Evolutionary conservation across 768 basidiomycete genomes (phyloP).

Genomic region (Epithele typhae): DNA sequence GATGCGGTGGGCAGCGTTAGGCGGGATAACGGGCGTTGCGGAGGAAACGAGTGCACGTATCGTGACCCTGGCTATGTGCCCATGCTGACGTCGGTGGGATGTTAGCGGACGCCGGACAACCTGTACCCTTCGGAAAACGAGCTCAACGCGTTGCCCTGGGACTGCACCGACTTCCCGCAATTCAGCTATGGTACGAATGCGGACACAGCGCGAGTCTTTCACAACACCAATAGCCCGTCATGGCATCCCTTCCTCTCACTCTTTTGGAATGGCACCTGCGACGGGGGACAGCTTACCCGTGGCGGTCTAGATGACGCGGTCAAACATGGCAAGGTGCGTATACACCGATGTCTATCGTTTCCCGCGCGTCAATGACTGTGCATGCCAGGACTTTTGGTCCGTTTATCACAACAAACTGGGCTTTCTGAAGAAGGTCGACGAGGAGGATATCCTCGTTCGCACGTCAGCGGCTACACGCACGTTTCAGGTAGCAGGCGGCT

Average conservation of each 20-base stretch:
- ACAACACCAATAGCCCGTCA: slow-evolving; percentile 33
- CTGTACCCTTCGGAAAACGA: slow-evolving; percentile 39
- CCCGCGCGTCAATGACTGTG: background rate
- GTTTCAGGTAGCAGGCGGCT: slow-evolving; percentile 41
- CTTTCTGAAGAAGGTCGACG: slow-evolving; percentile 33
- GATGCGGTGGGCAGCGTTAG: too few species aligned
- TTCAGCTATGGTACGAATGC: slow-evolving; percentile 32
- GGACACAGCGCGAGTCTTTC: slow-evolving; percentile 34
- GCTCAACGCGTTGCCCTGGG: slow-evolving; percentile 37
- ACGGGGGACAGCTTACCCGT: slow-evolving; percentile 41
- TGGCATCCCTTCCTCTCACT: slow-evolving; percentile 40
- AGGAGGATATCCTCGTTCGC: slow-evolving; percentile 37
- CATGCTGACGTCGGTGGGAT: too few species aligned
- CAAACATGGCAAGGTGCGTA: slow-evolving; percentile 35
- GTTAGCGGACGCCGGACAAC: slow-evolving; percentile 46
- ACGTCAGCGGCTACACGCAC: slow-evolving; percentile 44
- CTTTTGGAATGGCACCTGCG: slow-evolving; percentile 47
- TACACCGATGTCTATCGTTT: background rate
- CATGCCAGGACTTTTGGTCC: slow-evolving; percentile 40
- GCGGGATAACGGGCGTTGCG: too few species aligned
- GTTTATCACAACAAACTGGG: slow-evolving; percentile 36
- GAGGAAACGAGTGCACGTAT: too few species aligned
- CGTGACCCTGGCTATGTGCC: too few species aligned
- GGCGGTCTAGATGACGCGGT: slow-evolving; percentile 41
- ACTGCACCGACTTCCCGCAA: slow-evolving; percentile 35